Percentiles rank a stretch among this genome's conserved stretches.
Evolutionary conservation across 179 eudicot species (phyloP).

Genomic region (Patellifolia procumbens): DNA sequence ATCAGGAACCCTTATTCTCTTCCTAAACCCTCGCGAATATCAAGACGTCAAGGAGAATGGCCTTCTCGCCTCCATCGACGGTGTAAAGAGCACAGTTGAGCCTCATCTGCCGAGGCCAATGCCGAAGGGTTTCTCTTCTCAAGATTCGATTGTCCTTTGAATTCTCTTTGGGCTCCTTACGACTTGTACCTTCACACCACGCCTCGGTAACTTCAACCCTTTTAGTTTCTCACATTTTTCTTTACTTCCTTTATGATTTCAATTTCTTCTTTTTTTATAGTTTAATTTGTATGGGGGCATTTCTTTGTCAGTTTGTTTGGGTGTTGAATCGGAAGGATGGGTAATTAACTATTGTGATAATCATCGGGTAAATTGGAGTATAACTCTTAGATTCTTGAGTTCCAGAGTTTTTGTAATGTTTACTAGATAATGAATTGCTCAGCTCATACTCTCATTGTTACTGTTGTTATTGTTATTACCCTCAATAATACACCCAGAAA

Average conservation of each 20-base stretch:
- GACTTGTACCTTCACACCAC: slow-evolving; percentile 51
- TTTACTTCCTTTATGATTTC: slow-evolving; percentile 34
- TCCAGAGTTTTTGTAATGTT: slow-evolving; percentile 3
- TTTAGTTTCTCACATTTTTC: too few relatives aligned
- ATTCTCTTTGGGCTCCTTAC: slow-evolving; percentile 61
- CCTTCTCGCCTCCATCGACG: too few relatives aligned
- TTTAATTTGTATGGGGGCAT: slow-evolving; percentile 16
- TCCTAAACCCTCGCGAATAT: too few relatives aligned
- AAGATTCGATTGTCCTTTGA: slow-evolving; percentile 60
- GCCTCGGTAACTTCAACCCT: slow-evolving; percentile 20
- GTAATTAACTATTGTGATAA: slow-evolving; percentile 17
- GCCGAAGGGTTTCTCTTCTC: too few relatives aligned
- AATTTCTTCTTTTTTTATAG: slow-evolving; percentile 34
- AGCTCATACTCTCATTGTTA: slow-evolving; percentile 3
- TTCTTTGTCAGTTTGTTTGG: slow-evolving; percentile 26
- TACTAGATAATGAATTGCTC: slow-evolving; percentile 9
- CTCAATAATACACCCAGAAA: slow-evolving; percentile 4
- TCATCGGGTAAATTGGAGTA: not conserved
- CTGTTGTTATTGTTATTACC: slow-evolving; percentile 21
- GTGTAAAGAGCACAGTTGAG: too few relatives aligned
- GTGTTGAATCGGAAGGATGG: slow-evolving; percentile 26
- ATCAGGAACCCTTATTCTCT: too few relatives aligned
- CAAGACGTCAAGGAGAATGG: too few relatives aligned
- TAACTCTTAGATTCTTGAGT: not conserved
- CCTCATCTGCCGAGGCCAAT: too few relatives aligned